Evolutionary conservation across 306 rosid species (phyloP).

Genomic region (Luffa acutangula): DNA sequence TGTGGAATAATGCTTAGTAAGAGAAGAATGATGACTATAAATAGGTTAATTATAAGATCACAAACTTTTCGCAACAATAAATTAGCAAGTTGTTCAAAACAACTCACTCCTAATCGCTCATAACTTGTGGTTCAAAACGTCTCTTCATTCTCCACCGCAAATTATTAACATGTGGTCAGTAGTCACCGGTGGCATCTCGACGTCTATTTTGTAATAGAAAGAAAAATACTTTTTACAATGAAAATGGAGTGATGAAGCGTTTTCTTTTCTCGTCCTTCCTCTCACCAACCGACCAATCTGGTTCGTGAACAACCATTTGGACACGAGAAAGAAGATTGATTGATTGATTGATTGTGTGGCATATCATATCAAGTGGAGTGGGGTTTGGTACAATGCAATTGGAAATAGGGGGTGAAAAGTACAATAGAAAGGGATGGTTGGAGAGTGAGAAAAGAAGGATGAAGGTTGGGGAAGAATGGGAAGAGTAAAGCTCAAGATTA

Average conservation of each 20-base stretch:
- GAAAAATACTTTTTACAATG: neutral
- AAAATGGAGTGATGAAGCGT: too few species aligned
- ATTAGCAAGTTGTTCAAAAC: neutral
- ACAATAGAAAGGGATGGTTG: neutral
- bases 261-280: too few species aligned
- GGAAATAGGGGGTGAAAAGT: neutral
- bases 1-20: too few species aligned
- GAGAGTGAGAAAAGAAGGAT: neutral
- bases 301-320: neutral
- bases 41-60: neutral
- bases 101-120: neutral
- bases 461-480: slow-evolving; percentile 60
- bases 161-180: neutral
- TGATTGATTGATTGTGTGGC: too few species aligned
- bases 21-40: too few species aligned
- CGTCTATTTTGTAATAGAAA: neutral
- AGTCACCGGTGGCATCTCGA: neutral
- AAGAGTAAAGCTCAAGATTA: slow-evolving; percentile 79
- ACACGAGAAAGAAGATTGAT: neutral
- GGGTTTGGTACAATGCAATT: neutral
- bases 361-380: neutral
- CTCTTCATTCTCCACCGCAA: neutral
- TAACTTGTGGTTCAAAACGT: neutral
- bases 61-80: neutral
- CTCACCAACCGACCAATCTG: neutral